phyloP scores from a whole-genome alignment of 805 yeast species.

The Metschnikowia picachoensis region DNA sequence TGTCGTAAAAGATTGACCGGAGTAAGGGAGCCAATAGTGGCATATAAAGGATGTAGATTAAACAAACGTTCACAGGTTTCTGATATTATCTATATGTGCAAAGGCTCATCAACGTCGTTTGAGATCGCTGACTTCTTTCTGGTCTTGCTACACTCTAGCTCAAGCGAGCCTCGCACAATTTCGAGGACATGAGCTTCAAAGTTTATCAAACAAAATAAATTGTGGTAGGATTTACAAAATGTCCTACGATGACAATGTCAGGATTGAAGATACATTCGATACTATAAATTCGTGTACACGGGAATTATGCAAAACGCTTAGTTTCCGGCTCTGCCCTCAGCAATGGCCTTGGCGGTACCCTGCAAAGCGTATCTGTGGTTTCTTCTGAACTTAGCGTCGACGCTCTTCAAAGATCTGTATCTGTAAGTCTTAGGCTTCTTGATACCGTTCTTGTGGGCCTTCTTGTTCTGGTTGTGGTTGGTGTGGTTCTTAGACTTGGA shows the following conservation, averaged over 20 bases:
- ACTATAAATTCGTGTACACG: conserved; percentile 13
- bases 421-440: conserved; percentile 98
- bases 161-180: too few relatives aligned
- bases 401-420: conserved; percentile 98
- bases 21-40: too few relatives aligned
- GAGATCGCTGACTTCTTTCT: too few relatives aligned
- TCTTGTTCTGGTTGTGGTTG: conserved; percentile 98
- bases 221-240: too few relatives aligned
- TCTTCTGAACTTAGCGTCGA: conserved; percentile 98
- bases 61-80: too few relatives aligned
- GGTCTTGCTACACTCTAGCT: too few relatives aligned
- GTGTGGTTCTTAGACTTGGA: conserved; percentile 99
- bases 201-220: too few relatives aligned
- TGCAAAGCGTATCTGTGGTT: conserved; percentile 99
- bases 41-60: too few relatives aligned
- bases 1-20: too few relatives aligned
- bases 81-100: too few relatives aligned
- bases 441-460: conserved; percentile 99
- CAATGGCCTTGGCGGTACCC: conserved; percentile 94
- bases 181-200: too few relatives aligned
- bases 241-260: background rate
- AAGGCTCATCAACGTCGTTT: too few relatives aligned
- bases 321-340: conserved; percentile 32
- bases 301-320: conserved; percentile 4
- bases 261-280: conserved; percentile 15